phyloP scores from a whole-genome alignment of 305 asterid species.

The Coffea humblotiana region DNA sequence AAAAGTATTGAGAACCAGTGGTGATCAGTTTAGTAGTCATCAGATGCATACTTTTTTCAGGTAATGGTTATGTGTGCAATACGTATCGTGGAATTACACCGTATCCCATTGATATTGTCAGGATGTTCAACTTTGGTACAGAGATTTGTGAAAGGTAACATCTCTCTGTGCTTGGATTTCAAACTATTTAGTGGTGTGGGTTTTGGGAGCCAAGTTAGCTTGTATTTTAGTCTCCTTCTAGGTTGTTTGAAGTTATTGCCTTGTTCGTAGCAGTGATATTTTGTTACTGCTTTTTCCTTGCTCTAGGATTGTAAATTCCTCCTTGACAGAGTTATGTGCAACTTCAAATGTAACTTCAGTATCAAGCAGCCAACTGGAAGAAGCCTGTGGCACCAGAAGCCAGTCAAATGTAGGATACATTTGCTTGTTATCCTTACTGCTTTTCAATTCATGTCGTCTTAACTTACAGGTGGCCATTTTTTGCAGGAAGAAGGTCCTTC shows the following conservation, averaged over 20 bases:
- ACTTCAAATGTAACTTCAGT: conserved; percentile 34
- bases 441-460: neutral
- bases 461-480: neutral
- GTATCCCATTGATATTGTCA: conserved; percentile 57
- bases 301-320: conserved; percentile 68
- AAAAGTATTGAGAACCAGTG: neutral
- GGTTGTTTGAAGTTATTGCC: neutral
- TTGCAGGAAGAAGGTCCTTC: conserved; percentile 48
- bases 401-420: conserved; percentile 40
- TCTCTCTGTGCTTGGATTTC: conserved; percentile 7
- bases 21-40: neutral
- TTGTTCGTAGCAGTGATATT: neutral
- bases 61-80: conserved; percentile 88
- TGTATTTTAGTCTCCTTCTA: no score
- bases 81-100: conserved; percentile 59
- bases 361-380: conserved; percentile 43
- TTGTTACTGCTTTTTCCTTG: conserved; percentile 9
- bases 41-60: conserved; percentile 29
- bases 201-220: neutral
- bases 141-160: conserved; percentile 73
- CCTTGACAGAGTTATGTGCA: conserved; percentile 52
- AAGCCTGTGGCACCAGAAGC: conserved; percentile 21
- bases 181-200: neutral
- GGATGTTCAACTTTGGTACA: conserved; percentile 82
- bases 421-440: conserved; percentile 10